Conservation (phyloP, 768 basidiomycete genomes). For the Brasilioporus rufonigricans region DNA sequence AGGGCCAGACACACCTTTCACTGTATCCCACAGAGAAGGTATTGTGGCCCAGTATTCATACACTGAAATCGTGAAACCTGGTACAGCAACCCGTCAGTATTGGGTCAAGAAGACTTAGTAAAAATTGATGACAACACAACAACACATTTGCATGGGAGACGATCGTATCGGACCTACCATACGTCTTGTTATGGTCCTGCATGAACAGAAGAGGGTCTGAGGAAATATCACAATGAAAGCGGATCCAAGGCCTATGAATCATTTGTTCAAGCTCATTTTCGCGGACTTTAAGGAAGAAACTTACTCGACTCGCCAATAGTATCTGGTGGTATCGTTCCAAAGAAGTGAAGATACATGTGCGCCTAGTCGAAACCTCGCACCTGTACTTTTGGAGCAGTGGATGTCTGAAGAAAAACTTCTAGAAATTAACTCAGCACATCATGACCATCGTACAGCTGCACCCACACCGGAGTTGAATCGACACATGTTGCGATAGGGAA, state of each 20-base stretch:
- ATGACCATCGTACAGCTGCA: neutral
- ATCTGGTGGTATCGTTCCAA: slow-evolving; percentile 8
- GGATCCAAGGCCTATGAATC: slow-evolving; percentile 43
- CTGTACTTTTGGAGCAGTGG: slow-evolving; percentile 29
- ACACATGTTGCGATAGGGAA: slow-evolving; percentile 70
- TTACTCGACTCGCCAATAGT: slow-evolving; percentile 32
- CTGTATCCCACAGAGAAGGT: slow-evolving; percentile 57
- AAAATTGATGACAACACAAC: neutral
- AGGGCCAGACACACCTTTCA: slow-evolving; percentile 46
- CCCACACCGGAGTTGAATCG: slow-evolving; percentile 69
- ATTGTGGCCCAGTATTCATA: slow-evolving; percentile 64
- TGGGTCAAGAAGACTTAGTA: neutral
- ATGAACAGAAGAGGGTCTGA: slow-evolving; percentile 55
- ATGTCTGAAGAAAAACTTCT: slow-evolving; percentile 50
- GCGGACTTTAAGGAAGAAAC: slow-evolving; percentile 32
- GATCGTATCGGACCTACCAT: slow-evolving; percentile 35
- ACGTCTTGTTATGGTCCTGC: slow-evolving; percentile 52
- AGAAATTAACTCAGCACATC: neutral
- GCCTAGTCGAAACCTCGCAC: slow-evolving; percentile 9
- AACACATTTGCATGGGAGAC: neutral
- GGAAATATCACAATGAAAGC: slow-evolving; percentile 52
- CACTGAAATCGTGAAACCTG: slow-evolving; percentile 63
- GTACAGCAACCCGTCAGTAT: neutral
- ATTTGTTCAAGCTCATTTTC: slow-evolving; percentile 22
- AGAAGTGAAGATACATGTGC: neutral